Evolutionary conservation across 2,329 filamentous ascomycete genomes (phyloP).

Genomic region (Hypomyces rosellus): DNA sequence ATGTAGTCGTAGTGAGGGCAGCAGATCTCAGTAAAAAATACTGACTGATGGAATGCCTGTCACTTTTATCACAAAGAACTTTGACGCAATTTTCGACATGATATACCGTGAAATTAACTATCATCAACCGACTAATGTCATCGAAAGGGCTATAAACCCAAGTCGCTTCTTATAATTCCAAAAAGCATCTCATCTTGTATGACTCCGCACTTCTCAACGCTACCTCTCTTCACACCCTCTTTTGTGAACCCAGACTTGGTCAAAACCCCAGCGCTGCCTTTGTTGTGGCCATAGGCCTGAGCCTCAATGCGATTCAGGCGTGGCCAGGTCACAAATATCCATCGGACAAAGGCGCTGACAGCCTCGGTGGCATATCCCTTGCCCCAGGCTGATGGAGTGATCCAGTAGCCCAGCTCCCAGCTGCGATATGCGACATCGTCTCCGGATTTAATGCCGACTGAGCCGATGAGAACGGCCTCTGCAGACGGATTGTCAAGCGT

Average conservation of each 20-base stretch:
- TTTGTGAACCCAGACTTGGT: slow-evolving; percentile 23
- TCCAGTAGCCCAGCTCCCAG: slow-evolving; percentile 46
- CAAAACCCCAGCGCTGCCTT: slow-evolving; percentile 37
- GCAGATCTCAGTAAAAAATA: too few species aligned
- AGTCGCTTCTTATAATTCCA: slow-evolving; percentile 34
- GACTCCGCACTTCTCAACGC: slow-evolving; percentile 35
- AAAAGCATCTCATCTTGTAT: slow-evolving; percentile 32
- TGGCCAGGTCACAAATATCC: slow-evolving; percentile 38
- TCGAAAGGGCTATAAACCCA: neutral
- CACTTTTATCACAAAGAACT: too few species aligned
- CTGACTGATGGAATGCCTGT: too few species aligned
- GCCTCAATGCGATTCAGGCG: slow-evolving; percentile 24
- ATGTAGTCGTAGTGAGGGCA: too few species aligned
- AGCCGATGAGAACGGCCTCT: slow-evolving; percentile 30
- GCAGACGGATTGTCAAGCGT: slow-evolving; percentile 20
- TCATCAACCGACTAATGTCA: too few species aligned
- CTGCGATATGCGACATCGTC: slow-evolving; percentile 35
- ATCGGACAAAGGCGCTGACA: slow-evolving; percentile 31
- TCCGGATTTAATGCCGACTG: slow-evolving; percentile 32
- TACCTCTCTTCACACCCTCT: slow-evolving; percentile 38
- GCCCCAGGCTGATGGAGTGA: slow-evolving; percentile 38
- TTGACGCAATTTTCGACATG: too few species aligned
- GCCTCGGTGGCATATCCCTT: slow-evolving; percentile 39
- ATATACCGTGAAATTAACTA: too few species aligned
- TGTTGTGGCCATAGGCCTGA: slow-evolving; percentile 30